phyloP scores from a whole-genome alignment of 352 stramenopile species.

The Aphanomyces cochlioides region DNA sequence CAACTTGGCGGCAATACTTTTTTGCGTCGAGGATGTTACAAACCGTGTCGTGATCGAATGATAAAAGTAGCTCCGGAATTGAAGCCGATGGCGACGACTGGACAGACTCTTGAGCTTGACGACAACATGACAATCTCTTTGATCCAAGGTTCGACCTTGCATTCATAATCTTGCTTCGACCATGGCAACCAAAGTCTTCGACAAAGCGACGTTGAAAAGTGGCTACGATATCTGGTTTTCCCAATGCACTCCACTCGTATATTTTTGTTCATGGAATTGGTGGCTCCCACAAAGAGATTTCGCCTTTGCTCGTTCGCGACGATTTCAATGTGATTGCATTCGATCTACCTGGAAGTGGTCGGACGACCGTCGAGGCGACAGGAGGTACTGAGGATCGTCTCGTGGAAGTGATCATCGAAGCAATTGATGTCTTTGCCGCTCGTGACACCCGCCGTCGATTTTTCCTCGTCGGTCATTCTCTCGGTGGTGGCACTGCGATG shows the following conservation, averaged over 20 bases:
- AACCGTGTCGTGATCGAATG: too few species aligned
- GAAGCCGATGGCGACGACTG: too few species aligned
- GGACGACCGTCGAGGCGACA: conserved; percentile 3
- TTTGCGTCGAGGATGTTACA: too few species aligned
- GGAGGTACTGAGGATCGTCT: not conserved
- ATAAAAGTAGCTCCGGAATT: too few species aligned
- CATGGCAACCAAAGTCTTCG: too few species aligned
- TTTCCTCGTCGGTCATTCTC: conserved; percentile 10
- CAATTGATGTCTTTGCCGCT: not conserved
- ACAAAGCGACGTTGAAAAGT: not conserved
- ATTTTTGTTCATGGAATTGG: conserved; percentile 13
- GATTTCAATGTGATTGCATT: conserved; percentile 12
- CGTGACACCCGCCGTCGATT: not conserved
- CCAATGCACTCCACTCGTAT: not conserved
- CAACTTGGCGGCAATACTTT: too few species aligned
- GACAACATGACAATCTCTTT: too few species aligned
- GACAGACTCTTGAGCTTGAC: too few species aligned
- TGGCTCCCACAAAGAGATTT: conserved; percentile 8
- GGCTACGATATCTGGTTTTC: conserved; percentile 7
- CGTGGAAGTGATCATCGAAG: not conserved
- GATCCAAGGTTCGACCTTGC: too few species aligned
- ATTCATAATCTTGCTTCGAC: too few species aligned
- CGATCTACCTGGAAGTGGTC: conserved; percentile 14
- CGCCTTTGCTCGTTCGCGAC: conserved; percentile 16
- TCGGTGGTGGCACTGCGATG: conserved; percentile 10